These are phyloP conservation scores for Exophiala viscosa DNA, from an alignment of 2,329 filamentous ascomycete genomes.

Conservation along the genomic window DNA sequence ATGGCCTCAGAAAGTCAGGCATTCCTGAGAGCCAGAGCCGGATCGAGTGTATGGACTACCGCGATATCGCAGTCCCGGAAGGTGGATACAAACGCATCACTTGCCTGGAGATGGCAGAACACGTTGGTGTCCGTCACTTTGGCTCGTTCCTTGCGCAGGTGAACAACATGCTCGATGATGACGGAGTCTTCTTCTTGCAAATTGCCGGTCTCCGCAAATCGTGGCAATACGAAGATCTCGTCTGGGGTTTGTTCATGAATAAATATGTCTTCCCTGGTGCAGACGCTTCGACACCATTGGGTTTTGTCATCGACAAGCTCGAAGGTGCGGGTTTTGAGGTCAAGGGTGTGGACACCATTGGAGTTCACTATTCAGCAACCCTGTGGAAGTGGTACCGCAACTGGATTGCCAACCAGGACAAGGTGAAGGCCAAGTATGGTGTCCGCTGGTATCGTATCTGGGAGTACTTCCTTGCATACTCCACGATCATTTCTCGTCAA, in stretches of 20 bases:
- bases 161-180: slow-evolving; percentile 92
- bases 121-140: slow-evolving; percentile 92
- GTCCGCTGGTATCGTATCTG: slow-evolving; percentile 94
- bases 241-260: slow-evolving; percentile 99
- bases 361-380: slow-evolving; percentile 94
- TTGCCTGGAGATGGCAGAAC: slow-evolving; percentile 97
- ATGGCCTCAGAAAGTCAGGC: slow-evolving; percentile 74
- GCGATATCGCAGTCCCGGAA: slow-evolving; percentile 77
- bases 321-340: slow-evolving; percentile 87
- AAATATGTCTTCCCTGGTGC: slow-evolving; percentile 98
- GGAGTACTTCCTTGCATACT: slow-evolving; percentile 86
- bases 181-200: slow-evolving; percentile 93
- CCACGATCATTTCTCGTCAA: slow-evolving; percentile 78
- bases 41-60: slow-evolving; percentile 95
- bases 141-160: slow-evolving; percentile 77
- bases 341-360: slow-evolving; percentile 87
- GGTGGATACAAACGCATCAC: slow-evolving; percentile 91
- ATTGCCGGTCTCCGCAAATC: slow-evolving; percentile 88
- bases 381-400: slow-evolving; percentile 98
- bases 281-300: slow-evolving; percentile 89
- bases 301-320: slow-evolving; percentile 77
- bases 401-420: slow-evolving; percentile 91
- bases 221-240: slow-evolving; percentile 97
- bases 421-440: slow-evolving; percentile 93
- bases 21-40: slow-evolving; percentile 83